Conservation (phyloP, 805 yeast species). For the Schwanniomyces pseudopolymorphus region DNA sequence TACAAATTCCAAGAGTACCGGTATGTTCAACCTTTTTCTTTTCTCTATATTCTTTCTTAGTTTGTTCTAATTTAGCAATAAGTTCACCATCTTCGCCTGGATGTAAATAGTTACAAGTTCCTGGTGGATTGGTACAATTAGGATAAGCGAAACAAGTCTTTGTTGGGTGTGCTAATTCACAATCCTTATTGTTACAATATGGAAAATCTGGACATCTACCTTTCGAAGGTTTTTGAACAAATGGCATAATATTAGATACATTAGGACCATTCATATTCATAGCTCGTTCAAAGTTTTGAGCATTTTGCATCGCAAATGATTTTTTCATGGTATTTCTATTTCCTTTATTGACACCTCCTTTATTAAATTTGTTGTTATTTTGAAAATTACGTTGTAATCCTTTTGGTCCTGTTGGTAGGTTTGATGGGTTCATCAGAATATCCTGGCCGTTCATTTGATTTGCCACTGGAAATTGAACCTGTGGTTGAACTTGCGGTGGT, state of each 20-base stretch:
- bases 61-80: slow-evolving; percentile 64
- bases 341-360: slow-evolving; percentile 24
- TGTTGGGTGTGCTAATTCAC: slow-evolving; percentile 79
- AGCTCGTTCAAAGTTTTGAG: slow-evolving; percentile 42
- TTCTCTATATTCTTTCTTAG: slow-evolving; percentile 51
- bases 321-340: slow-evolving; percentile 18
- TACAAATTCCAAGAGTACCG: slow-evolving; percentile 62
- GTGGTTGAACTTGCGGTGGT: slow-evolving; percentile 6
- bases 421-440: neutral
- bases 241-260: slow-evolving; percentile 19
- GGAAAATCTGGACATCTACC: slow-evolving; percentile 75
- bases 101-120: slow-evolving; percentile 80
- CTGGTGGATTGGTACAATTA: slow-evolving; percentile 74
- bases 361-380: slow-evolving; percentile 1
- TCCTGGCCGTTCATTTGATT: neutral
- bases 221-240: slow-evolving; percentile 49
- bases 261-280: slow-evolving; percentile 29
- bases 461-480: slow-evolving; percentile 3
- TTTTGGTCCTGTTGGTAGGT: slow-evolving; percentile 7
- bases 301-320: slow-evolving; percentile 36
- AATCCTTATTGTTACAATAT: slow-evolving; percentile 64
- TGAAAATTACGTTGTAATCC: slow-evolving; percentile 2
- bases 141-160: slow-evolving; percentile 73
- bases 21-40: slow-evolving; percentile 35
- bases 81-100: slow-evolving; percentile 81